Conservation (phyloP, 495 filamentous ascomycete species). For the Aspergillus olivimuriae region DNA sequence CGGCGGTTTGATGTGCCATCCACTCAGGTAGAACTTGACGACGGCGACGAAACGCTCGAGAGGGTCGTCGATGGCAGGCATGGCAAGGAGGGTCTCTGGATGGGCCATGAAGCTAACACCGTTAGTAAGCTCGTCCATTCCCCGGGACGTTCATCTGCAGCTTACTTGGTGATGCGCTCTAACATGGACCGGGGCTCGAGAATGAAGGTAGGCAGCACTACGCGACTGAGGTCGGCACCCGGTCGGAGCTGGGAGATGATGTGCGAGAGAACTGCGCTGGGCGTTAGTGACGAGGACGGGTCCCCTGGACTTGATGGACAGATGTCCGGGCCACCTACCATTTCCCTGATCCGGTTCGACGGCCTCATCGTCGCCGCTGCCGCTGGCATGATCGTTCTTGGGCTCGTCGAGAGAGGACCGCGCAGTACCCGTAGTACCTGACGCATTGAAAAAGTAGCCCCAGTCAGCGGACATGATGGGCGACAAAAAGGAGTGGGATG, state of each 20-base stretch:
- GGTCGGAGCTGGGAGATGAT: slow-evolving; percentile 96
- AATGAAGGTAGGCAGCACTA: slow-evolving; percentile 95
- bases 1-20: slow-evolving; percentile 99
- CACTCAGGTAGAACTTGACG: slow-evolving; percentile 95
- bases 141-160: neutral
- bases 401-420: slow-evolving; percentile 51
- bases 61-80: slow-evolving; percentile 83
- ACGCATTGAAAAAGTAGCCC: slow-evolving; percentile 18
- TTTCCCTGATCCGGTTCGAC: slow-evolving; percentile 64
- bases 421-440: slow-evolving; percentile 27
- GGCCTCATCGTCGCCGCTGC: slow-evolving; percentile 62
- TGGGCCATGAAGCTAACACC: slow-evolving; percentile 92
- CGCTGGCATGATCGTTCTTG: slow-evolving; percentile 27
- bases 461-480: slow-evolving; percentile 32
- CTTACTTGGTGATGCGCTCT: slow-evolving; percentile 96
- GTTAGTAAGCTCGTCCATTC: slow-evolving; percentile 1
- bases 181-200: slow-evolving; percentile 96
- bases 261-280: slow-evolving; percentile 81
- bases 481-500: neutral
- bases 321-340: slow-evolving; percentile 30
- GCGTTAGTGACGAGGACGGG: too few relatives aligned
- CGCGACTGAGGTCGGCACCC: slow-evolving; percentile 89
- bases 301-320: too few relatives aligned
- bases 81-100: slow-evolving; percentile 87
- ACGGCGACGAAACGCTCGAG: slow-evolving; percentile 87